phyloP scores from a whole-genome alignment of 78 protist species.

The Dictyostelium citrinum region DNA sequence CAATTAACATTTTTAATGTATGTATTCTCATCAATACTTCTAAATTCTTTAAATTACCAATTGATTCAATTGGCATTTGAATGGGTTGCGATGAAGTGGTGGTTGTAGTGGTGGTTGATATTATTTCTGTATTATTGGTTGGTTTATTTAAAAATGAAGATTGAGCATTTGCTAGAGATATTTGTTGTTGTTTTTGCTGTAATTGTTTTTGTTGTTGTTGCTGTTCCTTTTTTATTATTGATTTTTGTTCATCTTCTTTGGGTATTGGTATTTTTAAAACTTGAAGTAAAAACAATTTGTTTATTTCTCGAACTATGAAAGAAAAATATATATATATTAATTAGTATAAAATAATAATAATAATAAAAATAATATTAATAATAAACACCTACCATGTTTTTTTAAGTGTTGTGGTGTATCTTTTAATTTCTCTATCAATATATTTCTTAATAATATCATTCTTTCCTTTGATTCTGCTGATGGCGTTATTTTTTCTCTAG shows the following conservation, averaged over 20 bases:
- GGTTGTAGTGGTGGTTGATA: not conserved
- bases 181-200: not conserved
- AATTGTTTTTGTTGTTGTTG: not conserved
- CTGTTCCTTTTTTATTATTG: not conserved
- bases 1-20: constrained; percentile 3
- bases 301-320: constrained; percentile 1
- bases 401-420: constrained; percentile 6
- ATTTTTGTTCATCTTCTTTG: not conserved
- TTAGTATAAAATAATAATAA: not conserved
- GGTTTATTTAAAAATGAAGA: not conserved
- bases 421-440: not conserved
- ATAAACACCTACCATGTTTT: not conserved
- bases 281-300: not conserved
- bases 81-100: not conserved
- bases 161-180: not conserved
- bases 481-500: not conserved
- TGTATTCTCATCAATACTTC: not conserved
- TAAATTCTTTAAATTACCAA: constrained; percentile 10
- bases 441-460: not conserved
- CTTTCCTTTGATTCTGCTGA: constrained; percentile 5
- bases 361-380: not conserved
- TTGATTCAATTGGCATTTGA: not conserved
- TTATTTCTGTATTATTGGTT: not conserved
- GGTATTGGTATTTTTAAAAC: constrained; percentile 23
- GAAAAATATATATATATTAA: not conserved